These are phyloP conservation scores for Acidomyces sp. DNA, from an alignment of 495 filamentous ascomycete genomes.

Conservation along the genomic window DNA sequence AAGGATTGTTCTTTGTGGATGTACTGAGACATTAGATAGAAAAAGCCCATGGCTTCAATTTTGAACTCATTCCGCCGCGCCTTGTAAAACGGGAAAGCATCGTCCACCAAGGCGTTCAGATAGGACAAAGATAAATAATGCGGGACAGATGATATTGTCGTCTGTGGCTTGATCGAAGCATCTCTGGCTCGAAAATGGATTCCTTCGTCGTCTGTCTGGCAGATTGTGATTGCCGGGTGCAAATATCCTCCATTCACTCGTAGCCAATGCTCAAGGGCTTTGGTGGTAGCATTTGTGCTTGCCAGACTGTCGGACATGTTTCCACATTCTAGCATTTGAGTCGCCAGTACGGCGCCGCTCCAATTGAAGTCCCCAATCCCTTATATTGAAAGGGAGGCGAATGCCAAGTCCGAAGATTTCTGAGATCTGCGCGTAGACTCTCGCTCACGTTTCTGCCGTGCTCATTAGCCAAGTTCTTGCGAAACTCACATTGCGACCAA, in stretches of 20 bases:
- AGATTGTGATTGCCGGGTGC: slow-evolving; percentile 19
- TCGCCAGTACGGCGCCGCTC: no score
- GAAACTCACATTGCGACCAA: no score
- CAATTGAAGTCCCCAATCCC: no score
- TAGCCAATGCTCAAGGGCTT: slow-evolving; percentile 31
- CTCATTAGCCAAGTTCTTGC: no score
- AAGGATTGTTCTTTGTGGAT: slow-evolving; percentile 36
- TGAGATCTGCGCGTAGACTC: no score
- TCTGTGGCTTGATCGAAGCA: slow-evolving; percentile 17
- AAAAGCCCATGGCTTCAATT: slow-evolving; percentile 23
- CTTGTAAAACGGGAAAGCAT: slow-evolving; percentile 17
- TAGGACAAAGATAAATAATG: slow-evolving; percentile 39
- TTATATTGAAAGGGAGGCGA: no score
- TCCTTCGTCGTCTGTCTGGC: neutral
- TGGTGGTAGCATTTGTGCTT: no score
- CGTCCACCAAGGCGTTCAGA: slow-evolving; percentile 35
- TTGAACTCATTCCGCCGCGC: slow-evolving; percentile 6
- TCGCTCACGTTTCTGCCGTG: no score
- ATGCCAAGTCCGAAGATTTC: no score
- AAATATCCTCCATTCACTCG: slow-evolving; percentile 31
- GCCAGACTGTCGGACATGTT: no score
- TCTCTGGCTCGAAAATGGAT: slow-evolving; percentile 35
- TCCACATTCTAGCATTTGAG: no score
- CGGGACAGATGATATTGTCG: slow-evolving; percentile 34
- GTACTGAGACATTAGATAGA: slow-evolving; percentile 48